Evolutionary conservation across 345 rosid genomes (phyloP).

Genomic region (Jatropha curcas): DNA sequence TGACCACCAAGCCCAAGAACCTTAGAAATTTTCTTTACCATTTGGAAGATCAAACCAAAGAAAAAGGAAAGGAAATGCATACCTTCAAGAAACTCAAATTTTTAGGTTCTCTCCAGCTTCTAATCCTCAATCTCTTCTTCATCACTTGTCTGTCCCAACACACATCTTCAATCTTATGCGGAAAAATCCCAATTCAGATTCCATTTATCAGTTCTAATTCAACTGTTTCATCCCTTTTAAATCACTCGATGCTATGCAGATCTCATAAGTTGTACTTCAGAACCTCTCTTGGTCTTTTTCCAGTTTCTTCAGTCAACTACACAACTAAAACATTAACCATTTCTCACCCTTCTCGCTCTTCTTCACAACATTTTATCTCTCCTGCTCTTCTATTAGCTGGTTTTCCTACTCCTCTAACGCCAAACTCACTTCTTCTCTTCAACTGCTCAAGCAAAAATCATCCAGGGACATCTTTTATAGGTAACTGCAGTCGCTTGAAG

Average conservation of each 20-base stretch:
- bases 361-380: constrained; percentile 30
- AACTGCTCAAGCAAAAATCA: constrained; percentile 34
- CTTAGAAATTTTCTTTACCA: constrained; percentile 2
- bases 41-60: constrained; percentile 10
- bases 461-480: not conserved
- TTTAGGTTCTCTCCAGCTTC: constrained; percentile 15
- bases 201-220: constrained; percentile 31
- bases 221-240: constrained; percentile 20
- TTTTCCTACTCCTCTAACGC: constrained; percentile 37
- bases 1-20: not conserved
- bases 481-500: constrained; percentile 22
- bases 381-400: constrained; percentile 44
- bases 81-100: constrained; percentile 26
- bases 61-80: constrained; percentile 27
- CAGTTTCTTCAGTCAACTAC: constrained; percentile 49
- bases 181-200: constrained; percentile 26
- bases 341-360: constrained; percentile 38
- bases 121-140: constrained; percentile 25
- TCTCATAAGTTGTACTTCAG: constrained; percentile 50
- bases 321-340: constrained; percentile 37
- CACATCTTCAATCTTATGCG: constrained; percentile 31
- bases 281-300: constrained; percentile 49
- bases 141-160: constrained; percentile 16
- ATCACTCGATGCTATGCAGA: constrained; percentile 45
- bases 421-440: constrained; percentile 45